Evolutionary conservation across 805 yeast genomes (phyloP).

Genomic region (Pichia nakasei): DNA sequence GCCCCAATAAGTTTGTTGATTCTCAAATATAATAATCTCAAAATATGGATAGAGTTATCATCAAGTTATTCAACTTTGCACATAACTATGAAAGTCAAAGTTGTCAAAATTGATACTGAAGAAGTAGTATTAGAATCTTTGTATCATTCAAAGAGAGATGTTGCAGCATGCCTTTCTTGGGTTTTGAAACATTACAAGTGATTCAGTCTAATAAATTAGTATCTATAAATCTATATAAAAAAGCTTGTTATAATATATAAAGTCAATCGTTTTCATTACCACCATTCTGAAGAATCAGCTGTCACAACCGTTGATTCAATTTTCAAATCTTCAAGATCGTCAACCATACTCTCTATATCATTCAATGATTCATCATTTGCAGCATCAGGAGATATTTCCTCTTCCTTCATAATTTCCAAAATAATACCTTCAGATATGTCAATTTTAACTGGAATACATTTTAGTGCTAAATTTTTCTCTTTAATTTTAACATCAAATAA

Average conservation of each 20-base stretch:
- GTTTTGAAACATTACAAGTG: slow-evolving; percentile 4
- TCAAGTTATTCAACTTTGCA: slow-evolving; percentile 11
- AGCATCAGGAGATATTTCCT: background rate
- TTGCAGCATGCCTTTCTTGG: slow-evolving; percentile 53
- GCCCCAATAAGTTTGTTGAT: slow-evolving; percentile 15
- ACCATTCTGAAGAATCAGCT: slow-evolving; percentile 4
- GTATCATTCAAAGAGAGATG: slow-evolving; percentile 43
- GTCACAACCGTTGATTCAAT: slow-evolving; percentile 3
- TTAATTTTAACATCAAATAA: slow-evolving; percentile 27
- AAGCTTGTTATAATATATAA: background rate
- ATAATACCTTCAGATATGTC: slow-evolving; percentile 30
- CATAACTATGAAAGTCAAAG: slow-evolving; percentile 11
- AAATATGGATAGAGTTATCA: slow-evolving; percentile 10
- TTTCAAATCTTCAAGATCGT: slow-evolving; percentile 1
- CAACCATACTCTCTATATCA: background rate
- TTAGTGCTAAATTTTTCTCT: slow-evolving; percentile 39
- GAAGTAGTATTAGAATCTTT: slow-evolving; percentile 34
- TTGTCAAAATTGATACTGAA: slow-evolving; percentile 20
- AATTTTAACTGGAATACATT: slow-evolving; percentile 37
- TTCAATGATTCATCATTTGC: background rate
- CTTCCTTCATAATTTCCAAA: slow-evolving; percentile 16
- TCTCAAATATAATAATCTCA: background rate
- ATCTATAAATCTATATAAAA: background rate
- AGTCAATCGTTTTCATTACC: background rate
- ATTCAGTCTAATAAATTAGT: background rate